Conservation (phyloP, 164 flowering plant genomes). For the Houttuynia cordata region DNA sequence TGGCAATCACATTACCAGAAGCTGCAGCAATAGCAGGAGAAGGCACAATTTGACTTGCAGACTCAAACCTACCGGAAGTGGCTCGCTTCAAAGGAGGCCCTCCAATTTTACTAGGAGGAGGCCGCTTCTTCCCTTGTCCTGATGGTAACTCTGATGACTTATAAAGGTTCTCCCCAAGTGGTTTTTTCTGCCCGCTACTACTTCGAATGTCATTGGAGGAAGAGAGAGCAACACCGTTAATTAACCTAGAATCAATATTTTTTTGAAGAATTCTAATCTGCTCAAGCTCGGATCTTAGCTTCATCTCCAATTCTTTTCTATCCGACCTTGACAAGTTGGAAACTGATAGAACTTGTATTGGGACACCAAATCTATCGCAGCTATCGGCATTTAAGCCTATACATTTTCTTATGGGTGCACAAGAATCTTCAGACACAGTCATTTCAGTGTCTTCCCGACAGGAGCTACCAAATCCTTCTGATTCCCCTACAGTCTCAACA, state of each 20-base stretch:
- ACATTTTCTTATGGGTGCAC: slow-evolving; percentile 46
- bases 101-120: slow-evolving; percentile 18
- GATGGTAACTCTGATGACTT: not conserved
- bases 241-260: slow-evolving; percentile 15
- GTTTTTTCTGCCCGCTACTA: slow-evolving; percentile 29
- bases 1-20: slow-evolving; percentile 4
- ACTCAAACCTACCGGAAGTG: slow-evolving; percentile 20
- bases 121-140: slow-evolving; percentile 36
- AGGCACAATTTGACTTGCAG: slow-evolving; percentile 9
- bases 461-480: slow-evolving; percentile 70
- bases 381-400: slow-evolving; percentile 41
- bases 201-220: slow-evolving; percentile 41
- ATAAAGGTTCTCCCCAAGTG: not conserved
- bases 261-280: slow-evolving; percentile 38
- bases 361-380: slow-evolving; percentile 41
- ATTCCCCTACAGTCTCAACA: slow-evolving; percentile 62
- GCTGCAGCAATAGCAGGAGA: not conserved
- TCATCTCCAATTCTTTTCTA: slow-evolving; percentile 38
- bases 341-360: slow-evolving; percentile 38
- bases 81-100: slow-evolving; percentile 20
- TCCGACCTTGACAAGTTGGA: slow-evolving; percentile 50
- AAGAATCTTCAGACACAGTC: slow-evolving; percentile 52
- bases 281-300: slow-evolving; percentile 57
- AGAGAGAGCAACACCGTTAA: slow-evolving; percentile 18
- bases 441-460: slow-evolving; percentile 44